Conservation (phyloP, 805 yeast species). For the Candida koratica region DNA sequence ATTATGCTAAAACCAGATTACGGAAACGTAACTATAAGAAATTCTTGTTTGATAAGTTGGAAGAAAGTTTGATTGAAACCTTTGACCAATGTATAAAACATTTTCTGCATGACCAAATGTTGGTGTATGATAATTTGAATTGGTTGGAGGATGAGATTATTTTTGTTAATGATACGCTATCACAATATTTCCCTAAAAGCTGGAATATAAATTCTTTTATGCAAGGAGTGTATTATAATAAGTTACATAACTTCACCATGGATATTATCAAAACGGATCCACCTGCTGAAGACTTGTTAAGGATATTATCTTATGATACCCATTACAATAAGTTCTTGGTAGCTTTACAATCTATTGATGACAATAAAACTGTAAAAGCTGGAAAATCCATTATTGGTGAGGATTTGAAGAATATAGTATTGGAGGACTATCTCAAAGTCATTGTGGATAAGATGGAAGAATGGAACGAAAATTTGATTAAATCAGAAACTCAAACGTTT, state of each 20-base stretch:
- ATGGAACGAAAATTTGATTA: slow-evolving; percentile 72
- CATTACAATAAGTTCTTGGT: slow-evolving; percentile 46
- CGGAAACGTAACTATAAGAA: slow-evolving; percentile 56
- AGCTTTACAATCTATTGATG: slow-evolving; percentile 22
- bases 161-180: slow-evolving; percentile 57
- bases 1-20: slow-evolving; percentile 30
- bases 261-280: slow-evolving; percentile 68
- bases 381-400: slow-evolving; percentile 63
- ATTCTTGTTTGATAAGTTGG: slow-evolving; percentile 56
- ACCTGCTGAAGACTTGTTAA: slow-evolving; percentile 69
- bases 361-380: slow-evolving; percentile 17
- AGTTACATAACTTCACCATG: slow-evolving; percentile 60
- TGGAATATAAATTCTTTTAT: slow-evolving; percentile 71
- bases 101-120: slow-evolving; percentile 47
- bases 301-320: slow-evolving; percentile 73
- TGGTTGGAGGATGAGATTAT: slow-evolving; percentile 82
- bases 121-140: slow-evolving; percentile 63
- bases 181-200: slow-evolving; percentile 57
- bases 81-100: slow-evolving; percentile 62
- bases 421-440: slow-evolving; percentile 74
- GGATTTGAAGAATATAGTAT: slow-evolving; percentile 63
- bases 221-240: slow-evolving; percentile 62
- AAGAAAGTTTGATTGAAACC: slow-evolving; percentile 58
- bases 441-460: slow-evolving; percentile 72
- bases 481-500: slow-evolving; percentile 66